A percentile compares a stretch with the other conserved stretches of the same genome.
Evolutionary conservation across 495 filamentous ascomycete species (phyloP).

Genomic region (Penicillium riverlandense): DNA sequence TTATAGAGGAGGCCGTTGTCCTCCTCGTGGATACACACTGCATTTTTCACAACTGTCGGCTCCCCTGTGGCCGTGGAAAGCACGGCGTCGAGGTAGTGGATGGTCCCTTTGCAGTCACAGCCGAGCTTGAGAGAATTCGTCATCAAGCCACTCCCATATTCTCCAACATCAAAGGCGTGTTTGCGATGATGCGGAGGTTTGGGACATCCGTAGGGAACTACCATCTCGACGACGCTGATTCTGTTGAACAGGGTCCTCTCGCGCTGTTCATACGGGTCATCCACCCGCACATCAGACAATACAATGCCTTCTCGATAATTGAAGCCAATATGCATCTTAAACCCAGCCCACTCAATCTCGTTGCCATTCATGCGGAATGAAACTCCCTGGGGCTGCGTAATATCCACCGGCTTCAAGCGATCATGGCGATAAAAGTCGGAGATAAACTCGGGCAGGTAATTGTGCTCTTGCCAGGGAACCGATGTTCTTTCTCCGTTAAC

Average conservation of each 20-base stretch:
- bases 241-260: slow-evolving; percentile 62
- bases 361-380: slow-evolving; percentile 34
- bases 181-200: slow-evolving; percentile 68
- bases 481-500: slow-evolving; percentile 62
- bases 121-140: slow-evolving; percentile 68
- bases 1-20: slow-evolving; percentile 73
- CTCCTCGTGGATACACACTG: slow-evolving; percentile 73
- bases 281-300: slow-evolving; percentile 49
- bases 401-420: slow-evolving; percentile 31
- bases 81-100: slow-evolving; percentile 62
- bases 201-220: slow-evolving; percentile 72
- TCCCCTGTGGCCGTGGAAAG: slow-evolving; percentile 50
- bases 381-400: slow-evolving; percentile 31
- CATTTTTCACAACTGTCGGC: slow-evolving; percentile 57
- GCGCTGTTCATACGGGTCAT: slow-evolving; percentile 37
- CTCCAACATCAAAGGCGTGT: slow-evolving; percentile 72
- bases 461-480: slow-evolving; percentile 45
- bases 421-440: slow-evolving; percentile 26
- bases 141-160: slow-evolving; percentile 65
- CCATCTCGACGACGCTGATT: slow-evolving; percentile 67
- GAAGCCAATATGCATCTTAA: slow-evolving; percentile 55
- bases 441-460: slow-evolving; percentile 39
- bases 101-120: slow-evolving; percentile 66
- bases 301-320: slow-evolving; percentile 67
- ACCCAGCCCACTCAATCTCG: slow-evolving; percentile 31